Conservation (phyloP, 495 filamentous ascomycete species). For the Paragyromitra xinjiangensis region DNA sequence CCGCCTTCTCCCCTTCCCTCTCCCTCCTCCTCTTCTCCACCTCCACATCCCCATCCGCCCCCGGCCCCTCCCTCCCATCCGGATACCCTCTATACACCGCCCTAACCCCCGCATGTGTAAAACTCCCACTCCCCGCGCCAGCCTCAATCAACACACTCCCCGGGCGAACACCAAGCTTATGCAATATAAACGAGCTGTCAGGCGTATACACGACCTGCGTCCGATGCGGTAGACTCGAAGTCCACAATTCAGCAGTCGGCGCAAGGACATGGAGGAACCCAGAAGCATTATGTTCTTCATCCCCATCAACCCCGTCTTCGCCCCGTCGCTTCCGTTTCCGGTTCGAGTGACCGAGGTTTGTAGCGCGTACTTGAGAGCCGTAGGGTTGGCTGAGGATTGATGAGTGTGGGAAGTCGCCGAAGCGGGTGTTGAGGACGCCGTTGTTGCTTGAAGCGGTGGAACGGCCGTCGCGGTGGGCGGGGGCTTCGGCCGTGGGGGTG, state of each 20-base stretch:
- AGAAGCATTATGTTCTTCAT: conserved; percentile 60
- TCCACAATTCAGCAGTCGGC: conserved; percentile 95
- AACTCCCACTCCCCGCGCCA: conserved; percentile 91
- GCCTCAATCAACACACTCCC: conserved; percentile 88
- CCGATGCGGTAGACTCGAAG: conserved; percentile 83
- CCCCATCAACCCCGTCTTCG: conserved; percentile 45
- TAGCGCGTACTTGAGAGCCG: conserved; percentile 87
- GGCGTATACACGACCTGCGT: conserved; percentile 98
- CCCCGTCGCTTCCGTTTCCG: conserved; percentile 67
- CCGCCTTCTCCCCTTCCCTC: conserved; percentile 37
- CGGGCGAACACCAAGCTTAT: conserved; percentile 81
- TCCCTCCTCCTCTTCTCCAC: background rate
- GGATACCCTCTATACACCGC: conserved; percentile 88
- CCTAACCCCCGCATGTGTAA: conserved; percentile 88
- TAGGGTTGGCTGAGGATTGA: conserved; percentile 83
- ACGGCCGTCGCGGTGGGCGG: conserved; percentile 70
- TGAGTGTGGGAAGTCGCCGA: conserved; percentile 91
- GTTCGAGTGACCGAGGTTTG: conserved; percentile 61
- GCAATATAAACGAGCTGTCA: conserved; percentile 94
- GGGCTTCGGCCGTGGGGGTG: background rate
- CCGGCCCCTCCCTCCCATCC: conserved; percentile 45
- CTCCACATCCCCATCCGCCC: conserved; percentile 26
- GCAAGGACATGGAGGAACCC: conserved; percentile 91
- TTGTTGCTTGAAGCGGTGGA: conserved; percentile 64
- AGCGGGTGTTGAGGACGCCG: conserved; percentile 84